Base-by-base conservation (phyloP, 1,284 basidiomycete species). In the Austropuccinia psidii region DNA sequence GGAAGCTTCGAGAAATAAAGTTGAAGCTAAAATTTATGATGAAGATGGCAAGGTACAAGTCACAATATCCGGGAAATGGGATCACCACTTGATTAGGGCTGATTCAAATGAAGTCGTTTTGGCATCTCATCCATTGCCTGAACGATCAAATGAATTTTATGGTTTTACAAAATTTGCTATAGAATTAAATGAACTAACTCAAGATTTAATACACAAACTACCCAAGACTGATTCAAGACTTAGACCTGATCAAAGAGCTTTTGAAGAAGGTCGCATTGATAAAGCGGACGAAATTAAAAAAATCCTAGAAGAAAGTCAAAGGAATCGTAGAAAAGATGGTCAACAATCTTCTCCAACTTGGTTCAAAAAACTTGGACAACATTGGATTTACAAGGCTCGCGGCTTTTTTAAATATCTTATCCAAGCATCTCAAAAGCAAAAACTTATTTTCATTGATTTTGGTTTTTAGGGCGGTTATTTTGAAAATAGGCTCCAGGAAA, bases 181-280 rank as follows among this genome's bases (percentile, higher is more conserved):
- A 75, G 88, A 88, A 19, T 83, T 93, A 75, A 93, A 93, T 80
- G 91, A 93, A 80, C 29, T 70, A n/a, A 84, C 91, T 47, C 76
- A 54, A 1, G 70, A 75, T 37, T 17, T 50, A 19, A 43, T 45
- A 31, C 4, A 29, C 2, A 15, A 39, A 4, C 21, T 95, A 6
- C 89, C 92, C 0, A 86, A 87, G 0, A 93, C 93, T 0, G 93
- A 96, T 80, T 93, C 92, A 8, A 86, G 93, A 37, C 83, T 87
- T 74, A 85, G 93, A 41, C 90, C 92, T 0, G 93, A 96, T 81
- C 90, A 95, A 67, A 83, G 89, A 35, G 90, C 91, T 4, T 83
- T 94, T 54, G 93, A 96, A 80, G 86, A 90, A 76, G 93, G 92
- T 13, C 82, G 90, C 57, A 80, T 90, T 1, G 88, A 91, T 74